Conservation (phyloP, 2,329 filamentous ascomycete genomes). For the Fusarium subglutinans region DNA sequence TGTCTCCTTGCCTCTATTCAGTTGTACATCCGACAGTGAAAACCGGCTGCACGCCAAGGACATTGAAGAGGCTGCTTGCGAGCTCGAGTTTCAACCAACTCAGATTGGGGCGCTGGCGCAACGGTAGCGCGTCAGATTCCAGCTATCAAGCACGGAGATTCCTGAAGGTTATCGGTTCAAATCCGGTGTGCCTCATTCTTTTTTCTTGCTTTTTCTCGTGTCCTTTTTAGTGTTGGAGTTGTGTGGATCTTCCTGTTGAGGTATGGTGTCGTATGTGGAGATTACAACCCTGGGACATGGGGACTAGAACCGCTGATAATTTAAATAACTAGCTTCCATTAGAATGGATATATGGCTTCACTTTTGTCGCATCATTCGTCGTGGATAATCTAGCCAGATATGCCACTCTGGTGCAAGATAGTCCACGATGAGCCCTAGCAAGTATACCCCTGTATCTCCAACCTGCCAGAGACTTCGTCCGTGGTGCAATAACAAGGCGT, state of each 20-base stretch:
- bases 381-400: conserved; percentile 11
- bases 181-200: background rate
- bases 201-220: background rate
- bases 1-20: background rate
- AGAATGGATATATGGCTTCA: background rate
- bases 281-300: background rate
- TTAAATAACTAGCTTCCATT: rapidly evolving
- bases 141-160: background rate
- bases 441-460: conserved; percentile 2
- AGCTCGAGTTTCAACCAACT: background rate
- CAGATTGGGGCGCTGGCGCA: background rate
- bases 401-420: conserved; percentile 20
- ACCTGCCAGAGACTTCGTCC: conserved; percentile 22
- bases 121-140: conserved; percentile 1
- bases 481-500: conserved; percentile 18
- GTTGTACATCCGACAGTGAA: background rate
- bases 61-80: background rate
- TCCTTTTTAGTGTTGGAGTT: background rate
- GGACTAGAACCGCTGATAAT: background rate
- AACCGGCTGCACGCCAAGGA: background rate
- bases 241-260: background rate
- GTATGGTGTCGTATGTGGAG: background rate
- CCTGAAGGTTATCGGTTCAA: conserved; percentile 2
- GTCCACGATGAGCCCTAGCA: conserved; percentile 3
- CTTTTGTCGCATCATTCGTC: background rate